Evolutionary conservation across 148 eudicot genomes (phyloP), one percentile per base, ranked within the genome.

Genomic region (Diospyros kaki): DNA sequence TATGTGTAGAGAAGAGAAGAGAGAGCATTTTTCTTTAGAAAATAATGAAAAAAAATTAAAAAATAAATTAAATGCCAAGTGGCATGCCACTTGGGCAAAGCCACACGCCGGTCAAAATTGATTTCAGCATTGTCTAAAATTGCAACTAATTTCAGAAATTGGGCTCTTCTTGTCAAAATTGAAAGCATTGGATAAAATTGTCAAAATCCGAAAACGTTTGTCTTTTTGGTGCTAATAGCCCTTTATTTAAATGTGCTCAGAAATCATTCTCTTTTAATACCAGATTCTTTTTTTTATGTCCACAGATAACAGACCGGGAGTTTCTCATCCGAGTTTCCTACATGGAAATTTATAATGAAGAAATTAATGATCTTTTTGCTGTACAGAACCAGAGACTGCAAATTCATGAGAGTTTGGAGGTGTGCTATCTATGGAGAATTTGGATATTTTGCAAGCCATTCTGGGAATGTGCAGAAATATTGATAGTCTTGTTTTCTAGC

Each of bases 341-440:
- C 82, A 95, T 95, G 98, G 98, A 95, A 81, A 95, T 95, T 38
- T 95, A 95, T 72, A 95, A 95, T 77, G 98, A 94, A 84, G 98
- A 94, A 73, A 95, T 95, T 59, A 95, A 92, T 75, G 98, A 95
- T 75, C 97, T 95, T 68, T 85, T 92, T 71, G 84, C 90, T 61
- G 88, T 95, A 39, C 89, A 92, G 63, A 92, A 89, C 72, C 94
- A 89, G 82, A 95, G 90, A 83, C 82, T 95, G 84, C 96, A 84
- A 66, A 88, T 95, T 71, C 98, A 95, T 70, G 98, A 95, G 83
- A 92, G 93, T 83, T 82, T 95, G 82, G 97, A 92, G 87, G 98
- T 95, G 76, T 51, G 76, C 52, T 69, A 9, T 51, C 6, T 12
- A 74, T 28, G 50, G 41, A 54, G 64, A 76, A 64, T 3, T 76